Evolutionary conservation across 768 basidiomycete species (phyloP).

Genomic region (Candolleomyces aberdarensis): DNA sequence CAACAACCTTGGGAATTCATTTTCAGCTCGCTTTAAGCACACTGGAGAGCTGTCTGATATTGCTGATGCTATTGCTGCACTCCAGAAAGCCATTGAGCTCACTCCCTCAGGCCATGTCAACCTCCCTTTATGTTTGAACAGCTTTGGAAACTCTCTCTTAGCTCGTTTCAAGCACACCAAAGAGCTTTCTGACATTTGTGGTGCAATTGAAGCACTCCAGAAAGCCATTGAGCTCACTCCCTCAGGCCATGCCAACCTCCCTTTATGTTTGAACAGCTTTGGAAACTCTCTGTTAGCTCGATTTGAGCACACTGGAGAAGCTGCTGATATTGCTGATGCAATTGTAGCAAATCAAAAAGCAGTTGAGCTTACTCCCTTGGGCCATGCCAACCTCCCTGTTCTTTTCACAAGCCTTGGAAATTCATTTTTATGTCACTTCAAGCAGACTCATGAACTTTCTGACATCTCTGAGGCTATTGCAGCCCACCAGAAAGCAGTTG

Average conservation of each 20-base stretch:
- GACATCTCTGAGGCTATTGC: background rate
- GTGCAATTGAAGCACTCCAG: too few species aligned
- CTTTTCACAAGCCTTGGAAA: conserved; percentile 7
- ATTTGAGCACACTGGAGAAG: background rate
- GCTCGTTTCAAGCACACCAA: too few species aligned
- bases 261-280: conserved; percentile 3
- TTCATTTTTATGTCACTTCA: conserved; percentile 10
- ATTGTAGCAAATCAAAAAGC: background rate
- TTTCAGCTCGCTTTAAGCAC: conserved; percentile 18
- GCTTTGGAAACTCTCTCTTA: too few species aligned
- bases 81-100: conserved; percentile 16
- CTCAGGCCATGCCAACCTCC: conserved; percentile 2
- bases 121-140: too few species aligned
- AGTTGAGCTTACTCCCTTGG: background rate
- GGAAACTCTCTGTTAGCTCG: conserved; percentile 14
- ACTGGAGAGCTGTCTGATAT: conserved; percentile 18
- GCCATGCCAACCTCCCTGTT: background rate
- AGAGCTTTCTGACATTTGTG: too few species aligned
- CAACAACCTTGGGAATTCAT: conserved; percentile 15
- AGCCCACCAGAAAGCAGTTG: too few species aligned
- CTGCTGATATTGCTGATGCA: conserved; percentile 1
- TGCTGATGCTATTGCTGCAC: conserved; percentile 16
- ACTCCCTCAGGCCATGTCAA: conserved; percentile 6
- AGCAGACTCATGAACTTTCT: conserved; percentile 6
- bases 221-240: conserved; percentile 8